Percentiles rank a stretch among this genome's conserved stretches.
Conservation (phyloP, 2,329 filamentous ascomycete species). For the Dactylonectria macrodidyma region DNA sequence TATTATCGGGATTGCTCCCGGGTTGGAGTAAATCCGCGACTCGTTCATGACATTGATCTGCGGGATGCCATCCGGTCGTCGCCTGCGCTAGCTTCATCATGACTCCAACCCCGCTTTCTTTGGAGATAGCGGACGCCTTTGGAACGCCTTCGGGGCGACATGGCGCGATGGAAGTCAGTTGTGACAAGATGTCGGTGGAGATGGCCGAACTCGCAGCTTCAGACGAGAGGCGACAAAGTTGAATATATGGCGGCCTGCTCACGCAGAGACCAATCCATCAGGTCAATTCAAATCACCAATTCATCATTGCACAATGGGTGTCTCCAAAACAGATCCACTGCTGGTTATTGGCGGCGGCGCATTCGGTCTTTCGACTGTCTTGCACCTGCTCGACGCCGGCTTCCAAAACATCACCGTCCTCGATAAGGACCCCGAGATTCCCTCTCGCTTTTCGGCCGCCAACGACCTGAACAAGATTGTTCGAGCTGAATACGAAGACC, state of each 20-base stretch:
- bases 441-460: conserved; percentile 66
- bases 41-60: background rate
- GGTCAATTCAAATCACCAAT: background rate
- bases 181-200: background rate
- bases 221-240: background rate
- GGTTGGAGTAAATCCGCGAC: background rate
- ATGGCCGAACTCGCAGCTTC: background rate
- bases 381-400: conserved; percentile 60
- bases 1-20: background rate
- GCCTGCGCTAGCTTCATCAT: background rate
- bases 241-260: conserved; percentile 20
- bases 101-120: background rate
- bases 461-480: conserved; percentile 76
- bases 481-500: conserved; percentile 71
- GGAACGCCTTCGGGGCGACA: background rate
- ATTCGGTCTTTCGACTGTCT: conserved; percentile 66
- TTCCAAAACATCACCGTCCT: conserved; percentile 64
- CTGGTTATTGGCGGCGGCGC: conserved; percentile 62
- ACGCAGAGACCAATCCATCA: background rate
- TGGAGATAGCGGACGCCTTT: background rate
- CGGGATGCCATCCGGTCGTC: background rate
- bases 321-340: conserved; percentile 47
- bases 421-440: conserved; percentile 56
- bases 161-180: background rate
- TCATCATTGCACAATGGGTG: conserved; percentile 34